Base-by-base conservation (phyloP, 2,329 filamentous ascomycete species). In the Eurotiales sp. region DNA sequence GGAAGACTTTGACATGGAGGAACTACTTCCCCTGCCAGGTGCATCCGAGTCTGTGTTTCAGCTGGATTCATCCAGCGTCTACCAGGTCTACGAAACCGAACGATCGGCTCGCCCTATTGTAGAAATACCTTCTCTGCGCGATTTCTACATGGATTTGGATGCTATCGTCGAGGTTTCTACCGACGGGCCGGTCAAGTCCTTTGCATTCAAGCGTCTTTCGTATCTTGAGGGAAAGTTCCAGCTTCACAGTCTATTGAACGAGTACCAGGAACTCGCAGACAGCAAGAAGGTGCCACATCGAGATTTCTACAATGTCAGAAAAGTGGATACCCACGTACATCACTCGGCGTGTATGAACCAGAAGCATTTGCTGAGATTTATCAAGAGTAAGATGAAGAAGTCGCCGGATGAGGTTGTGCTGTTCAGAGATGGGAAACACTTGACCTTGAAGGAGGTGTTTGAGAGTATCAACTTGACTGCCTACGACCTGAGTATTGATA, bases 341-440 rank as follows among this genome's bases (percentile, higher is more conserved):
- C 93, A 99, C 70, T 99, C 93, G 14, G 93, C 93, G 21, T 99
- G 93, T 69, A 99, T 99, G 93, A 99, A 99, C 66, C 93, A 99
- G 71, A 99, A 99, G 73, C 93, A 99, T 79, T 75, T 99, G 52
- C 77, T 99, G 55, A 89, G 93, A 50, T 99, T 99, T 72, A 99
- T 99, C 77, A 99, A 99, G 73, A 96, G 90, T 72, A 99, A 99
- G 74, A 96, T 99, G 90, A 97, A 96, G 80, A 99, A 96, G 71
- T 93, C 83, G 15, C 90, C 91, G 0, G 88, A 97, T 63, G 93
- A 99, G 72, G 84, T 93, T 27, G 93, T 99, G 6, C 80, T 99
- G 40, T 95, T 85, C 69, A 83, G 93, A 65, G 93, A 99, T 68
- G 92, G 88, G 54, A 95, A 92, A 69, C 84, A 95, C 69, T 77